Evolutionary conservation across 208 protist species (phyloP).

Genomic region (Acanthamoeba healyi): DNA sequence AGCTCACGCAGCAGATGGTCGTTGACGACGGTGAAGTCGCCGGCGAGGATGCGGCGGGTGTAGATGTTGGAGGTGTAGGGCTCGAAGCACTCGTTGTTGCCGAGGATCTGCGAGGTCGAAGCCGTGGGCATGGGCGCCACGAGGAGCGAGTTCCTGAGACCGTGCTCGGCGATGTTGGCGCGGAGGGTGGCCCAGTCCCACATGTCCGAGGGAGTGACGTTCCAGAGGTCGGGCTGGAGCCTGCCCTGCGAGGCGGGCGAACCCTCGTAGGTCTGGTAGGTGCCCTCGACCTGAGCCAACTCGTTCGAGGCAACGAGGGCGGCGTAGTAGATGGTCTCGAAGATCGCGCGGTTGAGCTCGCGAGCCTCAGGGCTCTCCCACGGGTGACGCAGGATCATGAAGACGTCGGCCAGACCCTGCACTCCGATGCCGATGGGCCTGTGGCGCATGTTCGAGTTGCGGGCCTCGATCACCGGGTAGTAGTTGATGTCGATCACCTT

Average conservation of each 20-base stretch:
- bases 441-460: conserved; percentile 96
- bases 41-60: conserved; percentile 97
- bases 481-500: conserved; percentile 99
- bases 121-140: conserved; percentile 99
- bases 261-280: conserved; percentile 96
- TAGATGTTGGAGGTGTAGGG: conserved; percentile 99
- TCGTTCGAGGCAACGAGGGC: conserved; percentile 94
- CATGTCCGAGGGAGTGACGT: conserved; percentile 86
- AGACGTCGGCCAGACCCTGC: conserved; percentile 99
- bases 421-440: conserved; percentile 99
- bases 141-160: conserved; percentile 98
- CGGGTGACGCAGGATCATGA: conserved; percentile 96
- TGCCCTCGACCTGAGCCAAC: conserved; percentile 94
- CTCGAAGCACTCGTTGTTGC: conserved; percentile 99
- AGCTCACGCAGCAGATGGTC: conserved; percentile 98
- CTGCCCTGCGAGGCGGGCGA: conserved; percentile 96
- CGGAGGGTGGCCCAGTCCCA: conserved; percentile 98
- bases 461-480: conserved; percentile 97
- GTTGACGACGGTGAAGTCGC: conserved; percentile 99
- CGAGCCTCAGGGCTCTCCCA: conserved; percentile 95
- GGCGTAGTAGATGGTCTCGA: conserved; percentile 99
- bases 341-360: conserved; percentile 98
- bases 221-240: conserved; percentile 99
- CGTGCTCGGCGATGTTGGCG: conserved; percentile 92
- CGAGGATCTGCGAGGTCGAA: conserved; percentile 98